Conservation (phyloP, 2,329 filamentous ascomycete genomes). For the Aspergillus tubingensis region DNA sequence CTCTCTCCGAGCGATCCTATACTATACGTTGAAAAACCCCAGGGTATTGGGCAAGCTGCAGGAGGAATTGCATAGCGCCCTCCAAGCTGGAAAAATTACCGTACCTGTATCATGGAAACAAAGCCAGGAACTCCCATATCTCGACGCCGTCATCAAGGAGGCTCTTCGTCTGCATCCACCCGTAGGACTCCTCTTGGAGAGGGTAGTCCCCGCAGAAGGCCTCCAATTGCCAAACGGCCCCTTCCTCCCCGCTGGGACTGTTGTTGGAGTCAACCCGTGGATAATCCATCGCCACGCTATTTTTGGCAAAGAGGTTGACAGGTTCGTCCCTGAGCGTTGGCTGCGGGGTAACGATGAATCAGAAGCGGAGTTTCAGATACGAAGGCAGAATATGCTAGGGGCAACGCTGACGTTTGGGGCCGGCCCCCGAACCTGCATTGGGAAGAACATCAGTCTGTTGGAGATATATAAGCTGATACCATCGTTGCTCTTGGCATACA, state of each 20-base stretch:
- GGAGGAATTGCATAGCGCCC: slow-evolving; percentile 50
- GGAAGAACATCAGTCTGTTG: slow-evolving; percentile 56
- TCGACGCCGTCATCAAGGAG: slow-evolving; percentile 34
- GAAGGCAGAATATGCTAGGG: slow-evolving; percentile 24
- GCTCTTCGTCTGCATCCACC: slow-evolving; percentile 31
- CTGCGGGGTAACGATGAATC: slow-evolving; percentile 19
- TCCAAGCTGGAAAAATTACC: slow-evolving; percentile 14
- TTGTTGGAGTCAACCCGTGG: slow-evolving; percentile 37
- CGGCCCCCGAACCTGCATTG: slow-evolving; percentile 57
- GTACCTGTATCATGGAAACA: slow-evolving; percentile 28
- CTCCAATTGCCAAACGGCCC: slow-evolving; percentile 24
- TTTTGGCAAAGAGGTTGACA: slow-evolving; percentile 25
- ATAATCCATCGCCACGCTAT: slow-evolving; percentile 30
- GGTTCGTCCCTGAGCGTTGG: slow-evolving; percentile 29
- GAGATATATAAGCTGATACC: slow-evolving; percentile 64
- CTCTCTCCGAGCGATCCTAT: slow-evolving; percentile 31
- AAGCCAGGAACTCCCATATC: slow-evolving; percentile 30
- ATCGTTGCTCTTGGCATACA: slow-evolving; percentile 44
- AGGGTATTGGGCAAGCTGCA: slow-evolving; percentile 42
- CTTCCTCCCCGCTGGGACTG: slow-evolving; percentile 27
- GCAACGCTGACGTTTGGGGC: slow-evolving; percentile 50
- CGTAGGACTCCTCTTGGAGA: slow-evolving; percentile 26
- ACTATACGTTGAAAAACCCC: slow-evolving; percentile 30
- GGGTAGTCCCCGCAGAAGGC: slow-evolving; percentile 26
- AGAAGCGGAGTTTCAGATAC: slow-evolving; percentile 13